phyloP scores from a whole-genome alignment of 192 early-diverging fungal species.

The Gaertneriomyces sp. region DNA sequence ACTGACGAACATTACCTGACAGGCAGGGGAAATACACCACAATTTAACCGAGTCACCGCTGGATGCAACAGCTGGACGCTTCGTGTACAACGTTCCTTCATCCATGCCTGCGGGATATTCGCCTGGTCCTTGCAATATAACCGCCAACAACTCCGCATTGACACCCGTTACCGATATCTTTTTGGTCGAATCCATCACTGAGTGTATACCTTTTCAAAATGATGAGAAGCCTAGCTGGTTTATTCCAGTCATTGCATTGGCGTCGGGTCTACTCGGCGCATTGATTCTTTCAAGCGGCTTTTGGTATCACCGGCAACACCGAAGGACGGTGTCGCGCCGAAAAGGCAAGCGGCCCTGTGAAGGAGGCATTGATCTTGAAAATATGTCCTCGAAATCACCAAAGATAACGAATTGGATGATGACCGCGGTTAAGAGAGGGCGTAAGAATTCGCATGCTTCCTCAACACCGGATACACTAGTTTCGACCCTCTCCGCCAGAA shows the following conservation, averaged over 20 bases:
- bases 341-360: background rate
- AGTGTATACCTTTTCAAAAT: too few species aligned
- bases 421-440: background rate
- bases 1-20: background rate
- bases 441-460: background rate
- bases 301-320: background rate
- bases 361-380: background rate
- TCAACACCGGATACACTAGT: background rate
- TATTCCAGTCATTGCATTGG: background rate
- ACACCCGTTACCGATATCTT: too few species aligned
- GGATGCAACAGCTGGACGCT: background rate
- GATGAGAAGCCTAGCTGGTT: background rate
- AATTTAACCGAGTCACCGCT: slow-evolving; percentile 1
- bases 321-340: background rate
- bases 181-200: too few species aligned
- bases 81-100: background rate
- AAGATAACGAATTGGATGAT: background rate
- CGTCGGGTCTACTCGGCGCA: background rate
- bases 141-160: too few species aligned
- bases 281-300: background rate
- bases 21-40: background rate
- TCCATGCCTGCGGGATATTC: background rate
- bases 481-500: background rate
- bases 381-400: slow-evolving; percentile 3
- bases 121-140: too few species aligned